Base-by-base conservation (phyloP, 495 filamentous ascomycete genomes). In the Xylaria acuta region DNA sequence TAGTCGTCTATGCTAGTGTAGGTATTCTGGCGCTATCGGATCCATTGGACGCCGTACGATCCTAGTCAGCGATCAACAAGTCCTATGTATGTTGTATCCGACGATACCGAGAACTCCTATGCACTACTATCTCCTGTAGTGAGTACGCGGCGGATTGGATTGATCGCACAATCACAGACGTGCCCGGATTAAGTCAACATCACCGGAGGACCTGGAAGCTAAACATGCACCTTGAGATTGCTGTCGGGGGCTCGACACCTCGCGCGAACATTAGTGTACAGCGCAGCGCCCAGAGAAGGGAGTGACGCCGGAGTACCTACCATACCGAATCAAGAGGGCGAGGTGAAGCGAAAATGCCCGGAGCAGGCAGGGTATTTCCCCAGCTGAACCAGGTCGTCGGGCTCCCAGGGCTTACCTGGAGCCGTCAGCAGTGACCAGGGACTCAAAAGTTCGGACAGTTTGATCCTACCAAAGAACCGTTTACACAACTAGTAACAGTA, bases 331-430 rank as follows among this genome's bases (percentile, higher is more conserved):
- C 22, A 40, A 64, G 58, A 30, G 64, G 59, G 58, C 45, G 41
- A 70, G n/a, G 30, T 70, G 67, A 51, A 41, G 56, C 30, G 30
- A 14, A 63, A 54, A 12, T 43, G 20, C n/a, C 32, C 38, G 5
- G 59, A 6, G 45, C 59, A 53, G 5, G 45, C 59, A 53, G 60
- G 56, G 45, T 3, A 18, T n/a, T 64, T 64, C 59, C 56, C 59
- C 45, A 71, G 69, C 69, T 71, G 45, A 71, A 53, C 69, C 69
- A 71, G 30, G 45, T 63, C 47, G 41, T 71, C 56, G 69, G 69
- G 69, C 69, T 45, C 65, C 32, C 47, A 51, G 47, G 59, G 36
- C 47, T 51, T 40, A 27, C 25, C 47, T 22, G 34, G 49, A 36
- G 32, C n/a, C 3, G 65, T 54, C 30, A 67, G 68, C 41, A 64